Evolutionary conservation across 1,284 basidiomycete species (phyloP), one percentile per base, ranked within the genome.

Genomic region (Tausonia pullulans): DNA sequence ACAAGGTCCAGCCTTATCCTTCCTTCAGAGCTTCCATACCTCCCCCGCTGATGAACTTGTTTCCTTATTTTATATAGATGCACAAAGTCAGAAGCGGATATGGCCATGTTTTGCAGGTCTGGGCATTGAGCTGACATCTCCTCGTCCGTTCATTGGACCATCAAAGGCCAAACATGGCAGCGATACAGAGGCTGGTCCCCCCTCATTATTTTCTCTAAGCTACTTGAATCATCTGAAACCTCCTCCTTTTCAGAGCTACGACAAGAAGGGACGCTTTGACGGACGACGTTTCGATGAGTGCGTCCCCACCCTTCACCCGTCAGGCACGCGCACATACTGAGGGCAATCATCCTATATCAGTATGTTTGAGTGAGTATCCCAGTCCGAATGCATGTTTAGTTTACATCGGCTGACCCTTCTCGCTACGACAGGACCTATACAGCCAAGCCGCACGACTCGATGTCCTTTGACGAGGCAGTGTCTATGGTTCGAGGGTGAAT

Each of bases 101-200:
- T 58, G 10, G 56, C 45, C 16, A 5, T 50, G 11, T 13, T 4
- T 9, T 10, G 46, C 46, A 9, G 49, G 51, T 54, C 53, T 56
- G 45, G 48, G 8, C 48, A 8, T 49, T 49, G 48, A 9, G 48
- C 8, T 49, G 48, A 8, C 9, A 49, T 14, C 14, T 8, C 11
- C 51, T 52, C 51, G 9, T 52, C 8, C 7, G 44, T 41, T 43
- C 41, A 27, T 54, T 14, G 10, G 11, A 3, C n/a, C 14, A 3
- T n/a, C 52, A n/a, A 9, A 60, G 53, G 62, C 58, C 16, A 60
- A 60, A 39, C 63, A 64, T 41, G 64, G 64, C 0, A 46, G 53
- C 27, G 64, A 65, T 43, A 65, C 64, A 14, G 64, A 61, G 27
- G 27, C 27, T 27, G 27, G 27, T 27, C 27, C 2, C 27, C 27